phyloP scores from a whole-genome alignment of 352 stramenopile species.

The Globisporangium okanoganense region DNA sequence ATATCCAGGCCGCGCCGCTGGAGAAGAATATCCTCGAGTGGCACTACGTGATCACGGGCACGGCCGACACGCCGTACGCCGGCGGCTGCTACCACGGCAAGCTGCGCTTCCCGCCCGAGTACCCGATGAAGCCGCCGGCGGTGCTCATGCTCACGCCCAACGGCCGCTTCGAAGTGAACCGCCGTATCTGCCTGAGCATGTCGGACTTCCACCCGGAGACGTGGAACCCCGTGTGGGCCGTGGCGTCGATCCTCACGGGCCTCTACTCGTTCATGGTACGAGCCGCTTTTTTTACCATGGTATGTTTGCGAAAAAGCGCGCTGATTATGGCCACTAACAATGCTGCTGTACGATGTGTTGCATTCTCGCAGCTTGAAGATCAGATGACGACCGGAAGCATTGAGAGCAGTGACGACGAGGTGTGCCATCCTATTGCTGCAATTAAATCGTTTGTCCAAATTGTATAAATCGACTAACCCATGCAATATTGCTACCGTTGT shows the following conservation, averaged over 20 bases:
- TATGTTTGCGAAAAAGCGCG: not conserved
- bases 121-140: constrained; percentile 92
- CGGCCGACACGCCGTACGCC: constrained; percentile 64
- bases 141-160: constrained; percentile 94
- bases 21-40: constrained; percentile 95
- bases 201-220: constrained; percentile 94
- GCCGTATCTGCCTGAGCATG: constrained; percentile 92
- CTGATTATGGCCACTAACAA: not conserved
- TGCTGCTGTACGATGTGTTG: not conserved
- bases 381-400: constrained; percentile 87
- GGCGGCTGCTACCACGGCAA: constrained; percentile 90
- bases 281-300: not conserved
- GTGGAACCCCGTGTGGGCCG: constrained; percentile 96
- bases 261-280: constrained; percentile 93
- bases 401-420: constrained; percentile 67
- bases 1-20: constrained; percentile 82
- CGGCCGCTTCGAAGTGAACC: constrained; percentile 91
- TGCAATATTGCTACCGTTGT: not conserved
- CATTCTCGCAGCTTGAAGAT: constrained; percentile 39
- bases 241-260: constrained; percentile 93
- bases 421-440: constrained; percentile 14
- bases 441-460: not conserved
- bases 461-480: not conserved
- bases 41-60: constrained; percentile 91
- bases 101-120: constrained; percentile 91